These are phyloP conservation scores for Anthoceros angustus DNA, from an alignment of 225 moss, liverwort and hornwort species.

Conservation along the genomic window DNA sequence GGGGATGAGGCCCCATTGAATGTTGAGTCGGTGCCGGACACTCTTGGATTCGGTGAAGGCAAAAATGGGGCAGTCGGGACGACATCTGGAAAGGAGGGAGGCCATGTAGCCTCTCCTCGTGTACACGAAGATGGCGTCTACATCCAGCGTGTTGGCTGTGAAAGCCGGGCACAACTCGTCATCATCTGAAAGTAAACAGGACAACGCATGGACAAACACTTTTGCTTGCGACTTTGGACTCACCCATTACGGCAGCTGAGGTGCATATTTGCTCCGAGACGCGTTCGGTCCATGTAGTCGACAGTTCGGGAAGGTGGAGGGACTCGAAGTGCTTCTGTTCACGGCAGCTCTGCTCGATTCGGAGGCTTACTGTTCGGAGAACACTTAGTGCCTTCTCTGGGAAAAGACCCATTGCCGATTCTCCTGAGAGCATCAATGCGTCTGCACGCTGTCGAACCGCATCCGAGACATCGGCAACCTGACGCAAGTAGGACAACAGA, in stretches of 20 bases:
- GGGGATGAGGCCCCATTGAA: constrained; percentile 94
- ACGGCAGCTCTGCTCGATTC: constrained; percentile 84
- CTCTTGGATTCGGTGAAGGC: constrained; percentile 82
- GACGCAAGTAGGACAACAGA: constrained; percentile 8
- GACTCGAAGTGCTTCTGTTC: constrained; percentile 75
- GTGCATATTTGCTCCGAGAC: constrained; percentile 88
- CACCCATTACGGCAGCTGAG: constrained; percentile 85
- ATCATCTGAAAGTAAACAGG: no score
- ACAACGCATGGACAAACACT: no score
- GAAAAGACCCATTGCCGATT: constrained; percentile 93
- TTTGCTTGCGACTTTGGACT: neutral
- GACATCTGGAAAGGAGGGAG: constrained; percentile 63
- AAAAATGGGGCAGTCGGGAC: constrained; percentile 96
- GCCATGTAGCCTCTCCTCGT: constrained; percentile 96
- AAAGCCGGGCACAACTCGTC: neutral
- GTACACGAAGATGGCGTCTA: constrained; percentile 94
- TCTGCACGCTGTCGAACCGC: constrained; percentile 94
- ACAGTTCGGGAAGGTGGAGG: constrained; percentile 57
- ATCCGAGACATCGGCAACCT: constrained; percentile 98
- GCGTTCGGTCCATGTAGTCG: constrained; percentile 46
- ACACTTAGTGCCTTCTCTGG: constrained; percentile 89
- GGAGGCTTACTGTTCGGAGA: constrained; percentile 73
- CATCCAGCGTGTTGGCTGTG: constrained; percentile 86
- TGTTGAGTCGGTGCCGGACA: constrained; percentile 70
- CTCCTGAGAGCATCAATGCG: constrained; percentile 93